phyloP scores from a whole-genome alignment of 164 flowering plant genomes.

The Vitis labrusca region DNA sequence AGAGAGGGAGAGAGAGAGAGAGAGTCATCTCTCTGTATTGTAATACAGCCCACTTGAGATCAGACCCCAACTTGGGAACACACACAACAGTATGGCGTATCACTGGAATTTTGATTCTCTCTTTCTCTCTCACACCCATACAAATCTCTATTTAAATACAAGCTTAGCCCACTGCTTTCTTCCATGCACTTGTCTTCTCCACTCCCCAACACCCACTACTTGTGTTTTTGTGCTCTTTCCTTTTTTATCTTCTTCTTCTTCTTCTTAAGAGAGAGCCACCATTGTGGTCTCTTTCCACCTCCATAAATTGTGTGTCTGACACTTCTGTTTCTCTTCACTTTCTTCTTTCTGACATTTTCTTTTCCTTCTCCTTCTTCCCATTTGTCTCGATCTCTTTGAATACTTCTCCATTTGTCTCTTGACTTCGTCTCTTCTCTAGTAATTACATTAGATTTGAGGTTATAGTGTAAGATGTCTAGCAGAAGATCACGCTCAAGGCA shows the following conservation, averaged over 20 bases:
- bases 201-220: conserved; percentile 22
- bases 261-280: background rate
- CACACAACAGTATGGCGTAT: conserved; percentile 27
- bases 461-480: conserved; percentile 36
- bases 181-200: conserved; percentile 35
- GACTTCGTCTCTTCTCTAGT: background rate
- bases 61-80: conserved; percentile 11
- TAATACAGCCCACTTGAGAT: conserved; percentile 5
- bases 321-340: background rate
- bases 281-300: background rate
- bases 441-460: too few relatives aligned
- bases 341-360: background rate
- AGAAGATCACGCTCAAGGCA: conserved; percentile 43
- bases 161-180: conserved; percentile 28
- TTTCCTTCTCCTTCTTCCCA: background rate
- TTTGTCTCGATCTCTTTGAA: background rate
- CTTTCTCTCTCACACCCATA: conserved; percentile 17
- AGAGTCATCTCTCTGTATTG: background rate
- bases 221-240: conserved; percentile 16
- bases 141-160: conserved; percentile 28
- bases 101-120: conserved; percentile 14
- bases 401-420: background rate
- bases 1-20: background rate
- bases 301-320: conserved; percentile 21
- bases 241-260: conserved; percentile 11